Base-by-base conservation (phyloP, 2,329 filamentous ascomycete genomes). In the Fusarium globosum region DNA sequence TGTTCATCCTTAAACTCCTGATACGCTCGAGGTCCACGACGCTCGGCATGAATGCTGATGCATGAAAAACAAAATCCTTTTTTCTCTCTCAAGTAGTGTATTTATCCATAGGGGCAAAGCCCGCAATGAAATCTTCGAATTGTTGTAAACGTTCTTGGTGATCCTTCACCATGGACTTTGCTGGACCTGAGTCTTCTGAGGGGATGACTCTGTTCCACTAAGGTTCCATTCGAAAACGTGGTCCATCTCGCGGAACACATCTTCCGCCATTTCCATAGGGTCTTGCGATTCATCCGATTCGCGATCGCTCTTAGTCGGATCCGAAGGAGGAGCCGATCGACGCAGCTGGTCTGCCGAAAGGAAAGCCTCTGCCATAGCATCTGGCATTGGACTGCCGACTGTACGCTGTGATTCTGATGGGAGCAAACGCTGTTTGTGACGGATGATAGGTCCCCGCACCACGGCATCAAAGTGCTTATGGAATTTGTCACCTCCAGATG, bases 381-480 rank as follows among this genome's bases (percentile, higher is more conserved):
- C 64, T 16, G 71, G 65, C n/a, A 68, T 62, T n/a, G 78, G 78
- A 42, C 76, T 78, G 28, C 61, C 61, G n/a, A 68, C 39, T 15
- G 64, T 73, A 39, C 73, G 55, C 68, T 87, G 85, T 10, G 84
- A 87, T 18, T 79, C 81, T 23, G 82, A 83, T 9, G 84, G 85
- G 6, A 86, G 74, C 3, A 87, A 74, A 20, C 78, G 79, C 55
- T 78, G 76, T n/a, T 76, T 61, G 13, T 45, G 55, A 21, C 52
- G 78, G 28, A 77, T 74, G 9, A 74, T 72, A 45, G 58, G 78
- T 75, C 82, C 82, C 28, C 77, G 80, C n/a, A 81, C 83, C 43
- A 87, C 80, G 2, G 81, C 82, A 35, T 82, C 81, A 69, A 89
- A 89, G 72, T 88, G 86, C n/a, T 82, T 82, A 23, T 77, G 80